phyloP scores from a whole-genome alignment of 2,329 filamentous ascomycete genomes.

The Lachnellula willkommii region DNA sequence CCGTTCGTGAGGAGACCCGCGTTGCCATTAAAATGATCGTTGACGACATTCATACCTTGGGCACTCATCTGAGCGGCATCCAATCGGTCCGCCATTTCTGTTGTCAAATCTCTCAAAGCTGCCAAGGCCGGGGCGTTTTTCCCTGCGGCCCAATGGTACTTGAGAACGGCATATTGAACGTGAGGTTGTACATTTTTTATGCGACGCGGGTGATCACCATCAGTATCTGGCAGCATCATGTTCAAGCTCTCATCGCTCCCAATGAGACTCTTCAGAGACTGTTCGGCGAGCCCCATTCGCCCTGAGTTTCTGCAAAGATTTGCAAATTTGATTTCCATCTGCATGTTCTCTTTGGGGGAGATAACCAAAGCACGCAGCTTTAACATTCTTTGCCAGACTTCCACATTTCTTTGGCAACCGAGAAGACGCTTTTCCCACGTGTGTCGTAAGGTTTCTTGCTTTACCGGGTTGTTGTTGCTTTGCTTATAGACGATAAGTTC shows the following conservation, averaged over 20 bases:
- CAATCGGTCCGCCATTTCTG: constrained; percentile 45
- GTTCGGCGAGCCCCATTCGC: constrained; percentile 89
- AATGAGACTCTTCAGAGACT: constrained; percentile 87
- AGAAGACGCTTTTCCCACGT: constrained; percentile 96
- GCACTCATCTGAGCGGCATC: constrained; percentile 26
- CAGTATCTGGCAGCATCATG: constrained; percentile 47
- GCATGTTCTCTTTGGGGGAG: constrained; percentile 84
- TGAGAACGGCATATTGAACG: constrained; percentile 93
- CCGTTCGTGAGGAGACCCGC: constrained; percentile 2
- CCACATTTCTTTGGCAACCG: constrained; percentile 93
- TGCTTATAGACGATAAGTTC: constrained; percentile 99
- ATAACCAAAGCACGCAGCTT: constrained; percentile 91
- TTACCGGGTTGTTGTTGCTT: constrained; percentile 69
- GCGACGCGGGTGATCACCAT: constrained; percentile 17
- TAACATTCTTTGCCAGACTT: constrained; percentile 98
- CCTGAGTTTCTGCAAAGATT: constrained; percentile 97
- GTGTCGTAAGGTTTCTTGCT: constrained; percentile 81
- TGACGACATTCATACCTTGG: constrained; percentile 26
- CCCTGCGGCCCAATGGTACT: constrained; percentile 90
- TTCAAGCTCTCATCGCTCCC: constrained; percentile 62
- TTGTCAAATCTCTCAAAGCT: constrained; percentile 55
- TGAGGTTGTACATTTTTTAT: constrained; percentile 48
- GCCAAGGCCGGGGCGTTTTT: constrained; percentile 58
- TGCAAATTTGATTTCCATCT: constrained; percentile 99
- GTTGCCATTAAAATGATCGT: constrained; percentile 41